These are phyloP conservation scores for Lentinula lateritia DNA, from an alignment of 768 basidiomycete genomes.

Conservation along the genomic window DNA sequence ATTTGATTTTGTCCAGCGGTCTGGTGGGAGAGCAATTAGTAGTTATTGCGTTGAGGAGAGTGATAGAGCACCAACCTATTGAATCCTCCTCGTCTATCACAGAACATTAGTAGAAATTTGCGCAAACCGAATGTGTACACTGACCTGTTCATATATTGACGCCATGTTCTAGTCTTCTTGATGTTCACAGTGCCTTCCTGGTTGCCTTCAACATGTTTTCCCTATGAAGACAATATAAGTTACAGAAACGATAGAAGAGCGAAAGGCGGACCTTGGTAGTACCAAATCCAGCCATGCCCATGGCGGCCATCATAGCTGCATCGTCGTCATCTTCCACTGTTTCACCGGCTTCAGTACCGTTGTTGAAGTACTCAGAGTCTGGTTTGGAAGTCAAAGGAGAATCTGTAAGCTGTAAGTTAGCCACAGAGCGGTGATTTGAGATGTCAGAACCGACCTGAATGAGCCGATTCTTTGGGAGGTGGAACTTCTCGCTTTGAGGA, in stretches of 20 bases:
- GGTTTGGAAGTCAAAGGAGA: conserved; percentile 20
- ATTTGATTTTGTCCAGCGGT: conserved; percentile 95
- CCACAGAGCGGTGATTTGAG: neutral
- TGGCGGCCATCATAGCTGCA: conserved; percentile 79
- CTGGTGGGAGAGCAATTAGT: conserved; percentile 32
- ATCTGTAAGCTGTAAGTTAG: conserved; percentile 12
- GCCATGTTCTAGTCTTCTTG: conserved; percentile 88
- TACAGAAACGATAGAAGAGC: neutral
- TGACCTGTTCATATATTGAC: conserved; percentile 97
- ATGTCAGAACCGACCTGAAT: neutral
- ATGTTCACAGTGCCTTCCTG: conserved; percentile 63
- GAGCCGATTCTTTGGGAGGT: neutral
- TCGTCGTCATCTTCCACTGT: conserved; percentile 56
- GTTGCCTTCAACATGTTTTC: conserved; percentile 76
- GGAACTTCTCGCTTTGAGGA: conserved; percentile 25
- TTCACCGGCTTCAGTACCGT: conserved; percentile 42
- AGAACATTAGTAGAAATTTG: conserved; percentile 10
- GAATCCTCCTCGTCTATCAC: conserved; percentile 71
- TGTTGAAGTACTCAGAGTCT: conserved; percentile 27
- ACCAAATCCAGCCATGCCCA: conserved; percentile 88
- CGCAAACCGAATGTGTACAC: conserved; percentile 14
- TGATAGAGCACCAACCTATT: conserved; percentile 48
- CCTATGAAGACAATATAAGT: conserved; percentile 32
- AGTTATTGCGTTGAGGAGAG: conserved; percentile 9
- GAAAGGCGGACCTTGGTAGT: conserved; percentile 67